A percentile compares a stretch with the other conserved stretches of the same genome.
These are phyloP conservation scores for Lentinula edodes DNA, from an alignment of 768 basidiomycete species.

Conservation along the genomic window DNA sequence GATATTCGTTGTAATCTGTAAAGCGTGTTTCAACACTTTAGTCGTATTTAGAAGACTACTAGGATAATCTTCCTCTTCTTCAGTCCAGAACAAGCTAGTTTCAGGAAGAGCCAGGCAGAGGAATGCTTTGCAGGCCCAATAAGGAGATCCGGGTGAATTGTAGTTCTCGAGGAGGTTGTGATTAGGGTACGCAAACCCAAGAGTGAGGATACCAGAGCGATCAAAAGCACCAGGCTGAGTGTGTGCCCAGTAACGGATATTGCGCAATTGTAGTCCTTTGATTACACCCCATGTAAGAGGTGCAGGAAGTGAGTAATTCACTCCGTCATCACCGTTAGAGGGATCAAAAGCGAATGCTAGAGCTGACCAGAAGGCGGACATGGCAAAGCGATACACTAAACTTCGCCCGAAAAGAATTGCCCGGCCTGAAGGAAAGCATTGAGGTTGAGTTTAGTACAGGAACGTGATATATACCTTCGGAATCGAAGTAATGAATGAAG, in stretches of 20 bases:
- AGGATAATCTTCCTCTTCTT: constrained; percentile 64
- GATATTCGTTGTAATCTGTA: constrained; percentile 61
- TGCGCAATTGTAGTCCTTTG: constrained; percentile 68
- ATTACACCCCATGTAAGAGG: constrained; percentile 72
- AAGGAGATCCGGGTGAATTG: constrained; percentile 73
- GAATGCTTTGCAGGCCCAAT: constrained; percentile 82
- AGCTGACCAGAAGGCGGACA: constrained; percentile 77
- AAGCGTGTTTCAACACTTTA: constrained; percentile 52
- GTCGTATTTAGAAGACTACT: constrained; percentile 35
- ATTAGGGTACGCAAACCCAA: constrained; percentile 67
- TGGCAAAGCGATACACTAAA: constrained; percentile 75
- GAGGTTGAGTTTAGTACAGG: background rate
- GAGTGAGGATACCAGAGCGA: constrained; percentile 64
- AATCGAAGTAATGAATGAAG: constrained; percentile 73
- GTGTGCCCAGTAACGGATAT: constrained; percentile 62
- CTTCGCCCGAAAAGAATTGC: constrained; percentile 74
- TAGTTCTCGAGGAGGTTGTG: constrained; percentile 77
- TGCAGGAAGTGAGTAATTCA: constrained; percentile 40
- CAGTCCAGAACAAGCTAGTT: constrained; percentile 68
- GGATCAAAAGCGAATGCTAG: constrained; percentile 56
- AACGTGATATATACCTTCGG: constrained; percentile 42
- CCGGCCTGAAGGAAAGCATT: constrained; percentile 38
- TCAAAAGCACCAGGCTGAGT: constrained; percentile 57
- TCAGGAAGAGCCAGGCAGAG: constrained; percentile 57
- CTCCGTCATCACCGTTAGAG: constrained; percentile 23